These are phyloP conservation scores for Lecanicillium sp. DNA, from an alignment of 2,329 filamentous ascomycete genomes.

Conservation along the genomic window DNA sequence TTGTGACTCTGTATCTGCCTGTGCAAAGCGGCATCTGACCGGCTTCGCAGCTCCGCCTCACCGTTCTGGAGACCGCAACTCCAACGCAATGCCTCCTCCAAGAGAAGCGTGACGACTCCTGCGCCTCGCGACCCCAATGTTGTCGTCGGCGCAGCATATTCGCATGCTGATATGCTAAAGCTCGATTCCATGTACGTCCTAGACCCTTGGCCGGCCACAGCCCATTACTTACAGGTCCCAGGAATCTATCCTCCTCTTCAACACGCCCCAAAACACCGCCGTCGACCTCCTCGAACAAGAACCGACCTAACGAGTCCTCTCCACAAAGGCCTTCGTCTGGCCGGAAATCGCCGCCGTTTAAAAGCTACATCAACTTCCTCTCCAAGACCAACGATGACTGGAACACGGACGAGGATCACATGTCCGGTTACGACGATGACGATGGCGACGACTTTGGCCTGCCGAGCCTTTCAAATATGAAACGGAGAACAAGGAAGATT, in stretches of 20 bases:
- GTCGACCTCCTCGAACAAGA: constrained; percentile 46
- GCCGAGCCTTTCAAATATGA: constrained; percentile 87
- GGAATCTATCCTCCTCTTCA: constrained; percentile 51
- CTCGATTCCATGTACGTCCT: constrained; percentile 65
- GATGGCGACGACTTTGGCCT: constrained; percentile 94
- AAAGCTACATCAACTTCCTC: constrained; percentile 73
- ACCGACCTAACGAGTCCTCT: constrained; percentile 42
- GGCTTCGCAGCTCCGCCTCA: constrained; percentile 60
- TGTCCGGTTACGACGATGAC: constrained; percentile 74
- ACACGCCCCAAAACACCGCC: constrained; percentile 71
- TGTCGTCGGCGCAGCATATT: constrained; percentile 91
- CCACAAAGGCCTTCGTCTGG: constrained; percentile 45
- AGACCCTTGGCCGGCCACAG: background rate
- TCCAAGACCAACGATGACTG: constrained; percentile 78
- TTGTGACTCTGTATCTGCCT: constrained; percentile 15
- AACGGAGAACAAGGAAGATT: constrained; percentile 56
- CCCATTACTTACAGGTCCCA: constrained; percentile 23
- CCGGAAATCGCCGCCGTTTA: constrained; percentile 56
- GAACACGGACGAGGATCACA: constrained; percentile 68
- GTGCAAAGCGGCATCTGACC: constrained; percentile 8
- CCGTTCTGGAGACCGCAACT: constrained; percentile 75
- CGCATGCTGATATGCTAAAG: constrained; percentile 90
- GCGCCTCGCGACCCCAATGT: constrained; percentile 54
- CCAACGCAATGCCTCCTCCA: constrained; percentile 42
- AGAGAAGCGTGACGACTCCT: constrained; percentile 35